Base-by-base conservation (phyloP, 768 basidiomycete species). In the Tephrocybe sp. region DNA sequence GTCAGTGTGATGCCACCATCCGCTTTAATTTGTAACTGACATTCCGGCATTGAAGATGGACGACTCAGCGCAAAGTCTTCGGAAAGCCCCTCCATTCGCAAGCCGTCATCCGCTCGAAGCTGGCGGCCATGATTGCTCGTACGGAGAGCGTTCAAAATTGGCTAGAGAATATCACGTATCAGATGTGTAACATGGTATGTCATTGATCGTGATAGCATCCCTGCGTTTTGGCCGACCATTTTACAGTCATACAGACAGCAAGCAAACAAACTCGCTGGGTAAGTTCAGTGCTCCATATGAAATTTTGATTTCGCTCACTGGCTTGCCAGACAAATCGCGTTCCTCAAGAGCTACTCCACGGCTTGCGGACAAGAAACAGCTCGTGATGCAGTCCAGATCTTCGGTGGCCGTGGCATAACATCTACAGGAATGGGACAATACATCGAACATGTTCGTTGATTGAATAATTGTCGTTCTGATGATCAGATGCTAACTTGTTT, bases 121-220 rank as follows among this genome's bases (percentile, higher is more conserved):
- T 98, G 40, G 93, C 93, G 3, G 74, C 62, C 5, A 98, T 98
- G 91, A 93, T 97, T 47, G 78, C 89, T 24, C 81, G 88, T 44
- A 76, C 71, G 41, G 78, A 80, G 60, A 74, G 76, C 49, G 46
- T 39, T 13, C 90, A 91, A 63, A 74, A 72, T 31, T 91, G 88
- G 89, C 68, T 93, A n/a, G 91, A 94, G 70, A 86, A 84, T 57
- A 75, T 94, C 53, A 92, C 91, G 0, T 85, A 85, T 65, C 91
- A 93, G 66, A 91, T 92, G 89, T 82, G 78, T 66, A 84, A 89
- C 55, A 91, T 92, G 91, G 61, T 60, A 19, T 3, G 55, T 1
- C 16, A 30, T 30, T 3, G 19, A 13, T 3, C 29, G 25, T 7
- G 16, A 31, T n/a, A n/a, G n/a, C 24, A 18, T 33, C 21, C 3